Conservation (phyloP, 1,284 basidiomycete species). For the Sporisorium iseilematis-ciliati region DNA sequence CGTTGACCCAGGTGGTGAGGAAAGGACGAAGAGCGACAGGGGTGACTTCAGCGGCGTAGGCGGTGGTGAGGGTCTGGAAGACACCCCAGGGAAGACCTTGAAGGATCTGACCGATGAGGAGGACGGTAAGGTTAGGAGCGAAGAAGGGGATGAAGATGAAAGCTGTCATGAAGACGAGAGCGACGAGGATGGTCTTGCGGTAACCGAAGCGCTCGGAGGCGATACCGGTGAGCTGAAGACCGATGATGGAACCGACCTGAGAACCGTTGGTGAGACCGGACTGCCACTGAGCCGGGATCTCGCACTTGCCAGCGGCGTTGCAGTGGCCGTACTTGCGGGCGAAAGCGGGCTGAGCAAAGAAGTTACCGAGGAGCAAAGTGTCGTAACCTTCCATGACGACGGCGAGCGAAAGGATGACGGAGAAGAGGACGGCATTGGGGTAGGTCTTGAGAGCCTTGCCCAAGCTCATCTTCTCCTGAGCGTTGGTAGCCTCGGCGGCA, state of each 20-base stretch:
- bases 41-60: conserved; percentile 73
- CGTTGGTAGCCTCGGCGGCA: conserved; percentile 69
- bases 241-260: conserved; percentile 68
- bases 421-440: conserved; percentile 72
- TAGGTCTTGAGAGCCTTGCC: conserved; percentile 70
- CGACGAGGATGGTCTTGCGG: conserved; percentile 66
- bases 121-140: conserved; percentile 69
- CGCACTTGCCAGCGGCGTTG: conserved; percentile 65
- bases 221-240: conserved; percentile 70
- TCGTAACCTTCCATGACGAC: conserved; percentile 72
- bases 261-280: conserved; percentile 66
- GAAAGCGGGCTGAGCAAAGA: conserved; percentile 71
- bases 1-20: conserved; percentile 73
- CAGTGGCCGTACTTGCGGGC: conserved; percentile 64
- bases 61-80: conserved; percentile 72
- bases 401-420: conserved; percentile 71
- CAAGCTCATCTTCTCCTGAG: conserved; percentile 70
- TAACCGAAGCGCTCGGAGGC: conserved; percentile 71
- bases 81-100: conserved; percentile 72
- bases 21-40: conserved; percentile 72
- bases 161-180: conserved; percentile 66
- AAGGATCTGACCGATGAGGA: conserved; percentile 70
- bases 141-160: conserved; percentile 71
- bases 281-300: conserved; percentile 72
- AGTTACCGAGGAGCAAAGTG: conserved; percentile 64